Base-by-base conservation (phyloP, 768 basidiomycete species). In the Suillus variegatus region DNA sequence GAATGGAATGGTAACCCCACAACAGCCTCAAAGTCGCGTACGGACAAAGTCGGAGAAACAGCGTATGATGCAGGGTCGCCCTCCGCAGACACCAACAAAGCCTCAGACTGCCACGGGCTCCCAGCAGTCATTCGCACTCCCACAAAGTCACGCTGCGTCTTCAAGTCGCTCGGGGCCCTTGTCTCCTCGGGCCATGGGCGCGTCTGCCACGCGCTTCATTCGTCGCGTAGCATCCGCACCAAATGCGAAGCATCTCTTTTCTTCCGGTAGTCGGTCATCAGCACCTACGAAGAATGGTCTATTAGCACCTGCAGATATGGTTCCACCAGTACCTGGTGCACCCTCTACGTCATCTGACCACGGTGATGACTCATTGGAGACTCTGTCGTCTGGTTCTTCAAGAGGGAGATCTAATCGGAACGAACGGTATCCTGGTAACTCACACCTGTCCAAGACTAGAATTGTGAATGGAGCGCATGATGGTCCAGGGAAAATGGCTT, bases 161-260 rank as follows among this genome's bases (percentile, higher is more conserved):
- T 60, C 79, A 20, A 75, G 74, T 52, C 77, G 84, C 44, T 72
- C 82, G 2, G 84, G 81, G 22, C 86, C 88, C 12, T 79, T 92
- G 47, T 89, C 87, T 8, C 89, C 91, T 38, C 88, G 85, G 71
- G 82, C 85, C 25, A 85, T 93, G 78, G 82, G 88, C 60, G 88
- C 88, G 18, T 87, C 88, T 0, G 92, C 94, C 10, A 86, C 92
- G 57, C 90, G 96, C 43, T 95, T 98, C 80, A 89, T 99, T 38
- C 90, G 97, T 61, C 89, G 97, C 58, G 97, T 99, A 56, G 95
- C 96, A 4, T 97, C 95, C 10, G 96, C 97, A 3, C 97, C 97
- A 3, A 99, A 98, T 74, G 91, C 95, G 41, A 99, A 98, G 75
- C 92, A 90, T 36, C 82, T 99, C 38, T 95, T 99, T 76, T 81